A percentile compares a stretch with the other conserved stretches of the same genome.
phyloP scores from a whole-genome alignment of 2,329 filamentous ascomycete genomes.

The Rachicladosporium sp. region DNA sequence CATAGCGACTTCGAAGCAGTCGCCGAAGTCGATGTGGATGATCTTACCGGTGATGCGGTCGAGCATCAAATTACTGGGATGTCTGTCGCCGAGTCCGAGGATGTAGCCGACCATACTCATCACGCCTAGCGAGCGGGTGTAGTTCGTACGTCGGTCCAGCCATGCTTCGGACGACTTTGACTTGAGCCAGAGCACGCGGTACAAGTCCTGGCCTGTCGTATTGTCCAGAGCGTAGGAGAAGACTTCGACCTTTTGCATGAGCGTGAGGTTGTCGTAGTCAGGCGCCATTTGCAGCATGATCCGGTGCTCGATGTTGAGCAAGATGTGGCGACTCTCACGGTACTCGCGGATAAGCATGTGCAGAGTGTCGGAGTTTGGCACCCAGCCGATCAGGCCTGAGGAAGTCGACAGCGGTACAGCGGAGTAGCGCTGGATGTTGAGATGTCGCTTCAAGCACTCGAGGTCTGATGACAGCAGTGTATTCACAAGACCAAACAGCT shows the following conservation, averaged over 20 bases:
- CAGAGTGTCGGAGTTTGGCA: constrained; percentile 92
- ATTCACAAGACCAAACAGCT: constrained; percentile 94
- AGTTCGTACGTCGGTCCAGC: constrained; percentile 96
- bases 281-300: constrained; percentile 99
- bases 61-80: constrained; percentile 96
- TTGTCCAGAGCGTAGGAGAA: constrained; percentile 99
- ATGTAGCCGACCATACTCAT: constrained; percentile 99
- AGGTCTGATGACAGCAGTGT: constrained; percentile 87
- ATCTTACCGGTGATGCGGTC: constrained; percentile 94
- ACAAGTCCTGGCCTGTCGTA: constrained; percentile 95
- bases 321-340: constrained; percentile 88
- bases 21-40: constrained; percentile 96
- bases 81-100: constrained; percentile 85
- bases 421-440: constrained; percentile 90
- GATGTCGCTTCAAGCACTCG: constrained; percentile 91
- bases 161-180: constrained; percentile 96
- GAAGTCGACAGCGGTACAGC: constrained; percentile 96
- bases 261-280: constrained; percentile 93
- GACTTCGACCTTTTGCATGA: constrained; percentile 99
- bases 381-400: constrained; percentile 90
- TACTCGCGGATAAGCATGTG: constrained; percentile 97
- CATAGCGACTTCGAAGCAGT: constrained; percentile 99
- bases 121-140: constrained; percentile 89
- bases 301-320: constrained; percentile 97
- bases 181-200: constrained; percentile 96